Conservation (phyloP, 176 grass and related monocot genomes). For the Oryza nivara region DNA sequence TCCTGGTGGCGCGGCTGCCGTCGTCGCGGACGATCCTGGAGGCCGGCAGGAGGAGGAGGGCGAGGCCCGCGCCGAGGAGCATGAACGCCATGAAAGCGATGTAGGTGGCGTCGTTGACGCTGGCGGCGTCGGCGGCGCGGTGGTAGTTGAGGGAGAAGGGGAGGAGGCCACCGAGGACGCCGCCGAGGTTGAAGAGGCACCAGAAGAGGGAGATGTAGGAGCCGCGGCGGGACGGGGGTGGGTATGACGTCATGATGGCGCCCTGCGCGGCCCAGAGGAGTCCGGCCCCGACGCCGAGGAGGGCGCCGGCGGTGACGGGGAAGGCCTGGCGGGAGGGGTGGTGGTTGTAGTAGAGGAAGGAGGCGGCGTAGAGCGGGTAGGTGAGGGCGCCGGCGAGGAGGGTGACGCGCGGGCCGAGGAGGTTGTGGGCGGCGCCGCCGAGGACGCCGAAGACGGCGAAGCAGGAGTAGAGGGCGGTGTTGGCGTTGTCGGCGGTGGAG, state of each 20-base stretch:
- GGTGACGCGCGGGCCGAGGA: constrained; percentile 79
- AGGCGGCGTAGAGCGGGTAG: constrained; percentile 84
- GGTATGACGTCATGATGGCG: constrained; percentile 93
- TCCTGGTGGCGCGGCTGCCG: constrained; percentile 53
- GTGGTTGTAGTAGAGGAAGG: constrained; percentile 98
- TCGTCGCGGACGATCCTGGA: constrained; percentile 73
- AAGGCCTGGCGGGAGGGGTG: constrained; percentile 47
- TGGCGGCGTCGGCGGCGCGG: constrained; percentile 5
- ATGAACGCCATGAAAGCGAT: constrained; percentile 87
- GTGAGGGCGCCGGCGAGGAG: constrained; percentile 67
- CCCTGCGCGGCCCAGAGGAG: constrained; percentile 91
- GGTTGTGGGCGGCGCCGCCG: constrained; percentile 80
- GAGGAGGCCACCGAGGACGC: constrained; percentile 90
- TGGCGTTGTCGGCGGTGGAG: constrained; percentile 78
- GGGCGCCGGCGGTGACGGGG: constrained; percentile 58
- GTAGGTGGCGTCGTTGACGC: constrained; percentile 82
- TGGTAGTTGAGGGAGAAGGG: constrained; percentile 88
- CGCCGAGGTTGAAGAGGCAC: constrained; percentile 92
- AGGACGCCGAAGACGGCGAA: constrained; percentile 85
- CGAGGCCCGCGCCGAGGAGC: constrained; percentile 57
- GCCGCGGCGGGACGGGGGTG: constrained; percentile 62
- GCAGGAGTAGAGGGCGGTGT: constrained; percentile 90
- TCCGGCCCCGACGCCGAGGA: constrained; percentile 82
- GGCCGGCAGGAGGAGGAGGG: constrained; percentile 57
- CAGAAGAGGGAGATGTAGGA: constrained; percentile 96